These are phyloP conservation scores for Leptographium lundbergii DNA, from an alignment of 2,329 filamentous ascomycete species.

Conservation along the genomic window DNA sequence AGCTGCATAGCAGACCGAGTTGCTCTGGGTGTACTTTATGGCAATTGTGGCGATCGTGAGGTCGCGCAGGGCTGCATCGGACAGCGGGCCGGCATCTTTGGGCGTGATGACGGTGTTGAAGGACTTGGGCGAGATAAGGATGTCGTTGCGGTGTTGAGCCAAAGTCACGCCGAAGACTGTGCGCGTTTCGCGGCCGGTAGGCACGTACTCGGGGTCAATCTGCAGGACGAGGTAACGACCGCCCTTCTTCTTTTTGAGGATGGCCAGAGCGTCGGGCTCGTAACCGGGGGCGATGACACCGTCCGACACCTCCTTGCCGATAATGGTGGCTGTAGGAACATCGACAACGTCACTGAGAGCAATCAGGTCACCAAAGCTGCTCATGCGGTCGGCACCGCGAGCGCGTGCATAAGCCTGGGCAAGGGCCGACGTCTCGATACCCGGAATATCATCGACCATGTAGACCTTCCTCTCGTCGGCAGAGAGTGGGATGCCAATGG, in stretches of 20 bases:
- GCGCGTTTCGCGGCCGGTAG: constrained; percentile 68
- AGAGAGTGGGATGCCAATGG: constrained; percentile 78
- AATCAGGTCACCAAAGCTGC: constrained; percentile 93
- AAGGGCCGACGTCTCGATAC: constrained; percentile 71
- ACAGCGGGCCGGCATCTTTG: constrained; percentile 59
- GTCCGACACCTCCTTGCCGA: constrained; percentile 94
- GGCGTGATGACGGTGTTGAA: constrained; percentile 81
- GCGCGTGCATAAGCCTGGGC: constrained; percentile 95
- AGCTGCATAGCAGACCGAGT: constrained; percentile 94
- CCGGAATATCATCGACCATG: constrained; percentile 92
- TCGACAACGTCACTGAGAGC: constrained; percentile 87
- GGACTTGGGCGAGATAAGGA: constrained; percentile 70
- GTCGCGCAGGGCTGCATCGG: constrained; percentile 75
- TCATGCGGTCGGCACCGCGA: constrained; percentile 94
- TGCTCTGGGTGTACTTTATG: constrained; percentile 97
- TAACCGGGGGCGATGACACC: constrained; percentile 90
- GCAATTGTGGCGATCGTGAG: constrained; percentile 92
- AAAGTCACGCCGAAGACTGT: constrained; percentile 85
- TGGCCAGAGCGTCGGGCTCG: constrained; percentile 70
- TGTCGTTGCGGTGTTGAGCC: constrained; percentile 85
- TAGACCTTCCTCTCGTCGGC: constrained; percentile 92
- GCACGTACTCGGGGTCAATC: constrained; percentile 80
- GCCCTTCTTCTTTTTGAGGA: constrained; percentile 95
- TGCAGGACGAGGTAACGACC: constrained; percentile 93
- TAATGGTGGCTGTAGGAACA: constrained; percentile 88